Base-by-base conservation (phyloP, 345 rosid species). In the Hibiscus trionum region DNA sequence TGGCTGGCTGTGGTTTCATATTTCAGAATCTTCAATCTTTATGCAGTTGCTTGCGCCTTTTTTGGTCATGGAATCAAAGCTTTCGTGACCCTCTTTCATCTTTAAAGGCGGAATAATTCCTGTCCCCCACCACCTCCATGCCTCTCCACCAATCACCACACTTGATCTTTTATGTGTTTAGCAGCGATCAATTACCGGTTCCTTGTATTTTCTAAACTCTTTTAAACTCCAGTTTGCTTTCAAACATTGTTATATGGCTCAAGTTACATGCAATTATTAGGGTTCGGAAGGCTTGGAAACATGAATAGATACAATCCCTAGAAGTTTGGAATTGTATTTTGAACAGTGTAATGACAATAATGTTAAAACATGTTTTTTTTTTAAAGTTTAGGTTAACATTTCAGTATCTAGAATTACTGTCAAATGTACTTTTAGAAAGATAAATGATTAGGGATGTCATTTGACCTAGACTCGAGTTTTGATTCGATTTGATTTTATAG, bases 21-120 rank as follows among this genome's bases (percentile, higher is more conserved):
- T 44, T 44, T 52, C 19, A 61, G 66, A 62, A 72, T 72, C 72
- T 58, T 3, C 49, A 12, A 37, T 39, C 21, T 26, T 77, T 67
- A 8, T 46, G n/a, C 11, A 47, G 26, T 66, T 66, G 55, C 55
- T 24, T 68, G 37, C 52, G 26, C 42, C 35, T 49, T 4, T 49
- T 50, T 68, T 68, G 14, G 8, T 49, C 10, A 49, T 27, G 70
- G 56, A 68, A 68, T 49, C 59, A 29, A 68, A 68, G 44, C 44
- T 49, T 68, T 68, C 27, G 44, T 29, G 71, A 42, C 42, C 6
- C 57, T 49, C 15, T 49, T 67, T 19, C 14, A 67, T 67, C 42
- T 67, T 27, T 67, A 47, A 49, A 27, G 42, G 12, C 42, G 5
- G 71, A 26, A 7, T 49, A 49, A 16, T 67, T 68, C 26, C 14